Percentiles rank a stretch among this genome's conserved stretches.
Conservation (phyloP, 306 rosid genomes). For the Calophaca sinica region DNA sequence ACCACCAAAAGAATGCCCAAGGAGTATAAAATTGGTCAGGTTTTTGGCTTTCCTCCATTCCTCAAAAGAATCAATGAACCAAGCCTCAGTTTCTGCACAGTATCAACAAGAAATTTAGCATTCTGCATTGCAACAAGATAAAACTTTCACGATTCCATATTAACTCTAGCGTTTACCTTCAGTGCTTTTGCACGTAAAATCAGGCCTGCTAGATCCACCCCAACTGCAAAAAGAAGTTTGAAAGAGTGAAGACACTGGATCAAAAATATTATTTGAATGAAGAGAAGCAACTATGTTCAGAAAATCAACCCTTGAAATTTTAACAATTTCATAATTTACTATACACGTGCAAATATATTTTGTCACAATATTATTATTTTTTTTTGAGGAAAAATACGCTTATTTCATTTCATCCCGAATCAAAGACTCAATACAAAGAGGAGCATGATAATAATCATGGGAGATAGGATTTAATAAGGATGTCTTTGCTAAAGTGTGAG, state of each 20-base stretch:
- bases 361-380: too few relatives aligned
- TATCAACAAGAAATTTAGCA: constrained; percentile 44
- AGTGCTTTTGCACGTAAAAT: constrained; percentile 92
- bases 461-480: too few relatives aligned
- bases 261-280: neutral
- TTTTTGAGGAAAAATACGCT: too few relatives aligned
- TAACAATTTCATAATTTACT: neutral
- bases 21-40: constrained; percentile 80
- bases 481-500: too few relatives aligned
- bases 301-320: neutral
- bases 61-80: constrained; percentile 97
- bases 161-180: constrained; percentile 68
- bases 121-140: constrained; percentile 42
- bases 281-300: neutral
- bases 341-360: neutral
- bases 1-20: constrained; percentile 99
- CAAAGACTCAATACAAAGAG: too few relatives aligned
- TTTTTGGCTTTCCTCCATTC: constrained; percentile 99
- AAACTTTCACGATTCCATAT: constrained; percentile 10
- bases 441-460: too few relatives aligned
- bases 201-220: constrained; percentile 99
- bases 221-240: constrained; percentile 64
- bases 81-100: constrained; percentile 86
- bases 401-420: too few relatives aligned
- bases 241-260: neutral